phyloP scores from a whole-genome alignment of 805 yeast species.

The Candida piceae region DNA sequence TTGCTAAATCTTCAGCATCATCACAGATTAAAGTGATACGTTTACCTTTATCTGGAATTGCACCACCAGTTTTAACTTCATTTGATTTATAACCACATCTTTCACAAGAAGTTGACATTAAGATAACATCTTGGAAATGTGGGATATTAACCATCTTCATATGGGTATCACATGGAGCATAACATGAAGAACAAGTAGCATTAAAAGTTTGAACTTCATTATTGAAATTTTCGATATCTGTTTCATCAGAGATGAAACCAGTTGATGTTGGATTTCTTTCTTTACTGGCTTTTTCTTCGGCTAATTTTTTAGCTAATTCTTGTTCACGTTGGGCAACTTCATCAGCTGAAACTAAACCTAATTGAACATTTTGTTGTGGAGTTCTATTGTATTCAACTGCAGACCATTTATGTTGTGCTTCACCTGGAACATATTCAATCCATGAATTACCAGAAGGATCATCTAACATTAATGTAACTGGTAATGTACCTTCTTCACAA shows the following conservation, averaged over 20 bases:
- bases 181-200: conserved; percentile 91
- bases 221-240: conserved; percentile 77
- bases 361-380: conserved; percentile 78
- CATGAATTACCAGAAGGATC: conserved; percentile 98
- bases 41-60: conserved; percentile 81
- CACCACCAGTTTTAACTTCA: conserved; percentile 98
- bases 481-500: conserved; percentile 66
- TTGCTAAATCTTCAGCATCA: conserved; percentile 87
- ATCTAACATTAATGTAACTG: conserved; percentile 73
- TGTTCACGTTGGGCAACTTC: conserved; percentile 53
- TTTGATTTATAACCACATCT: conserved; percentile 93
- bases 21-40: conserved; percentile 67
- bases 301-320: conserved; percentile 23
- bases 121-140: conserved; percentile 93
- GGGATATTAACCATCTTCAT: conserved; percentile 97
- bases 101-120: conserved; percentile 93
- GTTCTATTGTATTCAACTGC: conserved; percentile 76
- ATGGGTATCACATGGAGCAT: conserved; percentile 77
- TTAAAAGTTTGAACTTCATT: conserved; percentile 91
- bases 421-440: conserved; percentile 86
- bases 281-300: conserved; percentile 26
- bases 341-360: conserved; percentile 75
- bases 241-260: conserved; percentile 63
- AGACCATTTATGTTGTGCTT: conserved; percentile 86
- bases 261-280: conserved; percentile 38